Percentiles rank a stretch among this genome's conserved stretches.
Conservation (phyloP, 805 yeast species). For the Grigorovia yakushimaensis region DNA sequence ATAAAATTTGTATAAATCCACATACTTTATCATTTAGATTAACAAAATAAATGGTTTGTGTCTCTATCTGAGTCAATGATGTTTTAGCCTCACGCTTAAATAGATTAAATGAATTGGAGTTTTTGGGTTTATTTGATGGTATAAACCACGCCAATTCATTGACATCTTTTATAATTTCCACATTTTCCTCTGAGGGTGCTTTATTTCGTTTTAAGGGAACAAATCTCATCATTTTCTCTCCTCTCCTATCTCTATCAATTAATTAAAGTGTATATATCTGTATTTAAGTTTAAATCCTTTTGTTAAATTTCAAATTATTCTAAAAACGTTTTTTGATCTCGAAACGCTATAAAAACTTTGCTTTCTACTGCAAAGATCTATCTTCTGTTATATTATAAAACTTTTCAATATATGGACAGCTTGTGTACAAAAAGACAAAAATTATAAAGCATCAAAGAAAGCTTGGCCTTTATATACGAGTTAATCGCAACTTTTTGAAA, state of each 20-base stretch:
- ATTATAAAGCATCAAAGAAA: too few relatives aligned
- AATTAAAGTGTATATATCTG: neutral
- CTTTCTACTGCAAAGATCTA: too few relatives aligned
- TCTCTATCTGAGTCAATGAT: conserved; percentile 37
- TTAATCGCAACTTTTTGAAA: too few relatives aligned
- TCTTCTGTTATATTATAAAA: too few relatives aligned
- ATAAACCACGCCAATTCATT: conserved; percentile 5
- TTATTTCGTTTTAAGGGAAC: conserved; percentile 1
- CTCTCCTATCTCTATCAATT: too few relatives aligned
- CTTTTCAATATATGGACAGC: neutral
- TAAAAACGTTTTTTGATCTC: neutral
- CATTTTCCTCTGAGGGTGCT: conserved; percentile 2
- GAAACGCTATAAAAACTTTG: too few relatives aligned
- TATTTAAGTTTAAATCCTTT: neutral
- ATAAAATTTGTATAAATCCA: conserved; percentile 45
- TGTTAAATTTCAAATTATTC: neutral
- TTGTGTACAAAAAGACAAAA: too few relatives aligned
- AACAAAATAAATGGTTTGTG: conserved; percentile 46
- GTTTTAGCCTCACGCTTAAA: neutral
- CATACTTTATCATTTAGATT: conserved; percentile 33
- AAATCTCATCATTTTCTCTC: neutral
- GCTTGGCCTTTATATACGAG: too few relatives aligned
- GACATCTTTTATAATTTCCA: neutral
- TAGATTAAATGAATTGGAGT: conserved; percentile 8
- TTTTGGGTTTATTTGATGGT: neutral